These are phyloP conservation scores for Allium fistulosum DNA, from an alignment of 106 monocot genomes.

Conservation along the genomic window DNA sequence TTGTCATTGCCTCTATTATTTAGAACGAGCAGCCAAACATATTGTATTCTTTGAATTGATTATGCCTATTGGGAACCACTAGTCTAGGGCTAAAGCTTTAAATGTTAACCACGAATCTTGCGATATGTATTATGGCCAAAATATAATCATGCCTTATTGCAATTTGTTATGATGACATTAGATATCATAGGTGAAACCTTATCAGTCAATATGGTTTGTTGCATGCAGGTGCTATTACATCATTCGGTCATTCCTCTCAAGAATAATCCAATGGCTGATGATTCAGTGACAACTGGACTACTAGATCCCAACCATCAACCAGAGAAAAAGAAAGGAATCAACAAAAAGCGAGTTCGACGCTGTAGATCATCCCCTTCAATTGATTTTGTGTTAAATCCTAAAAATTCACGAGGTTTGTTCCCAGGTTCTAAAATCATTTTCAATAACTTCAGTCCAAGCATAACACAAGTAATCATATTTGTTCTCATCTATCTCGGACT, in stretches of 20 bases:
- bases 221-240: not conserved
- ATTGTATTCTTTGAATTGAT: too few species aligned
- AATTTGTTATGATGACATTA: too few species aligned
- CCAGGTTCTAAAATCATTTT: slow-evolving; percentile 22
- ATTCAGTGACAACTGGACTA: slow-evolving; percentile 9
- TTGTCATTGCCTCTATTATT: too few species aligned
- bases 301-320: slow-evolving; percentile 11
- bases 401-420: slow-evolving; percentile 6
- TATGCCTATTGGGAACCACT: too few species aligned
- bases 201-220: too few species aligned
- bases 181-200: too few species aligned
- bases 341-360: slow-evolving; percentile 35
- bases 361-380: slow-evolving; percentile 35
- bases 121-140: too few species aligned
- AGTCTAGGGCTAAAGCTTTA: too few species aligned
- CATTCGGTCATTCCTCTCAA: not conserved
- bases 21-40: too few species aligned
- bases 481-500: slow-evolving; percentile 45
- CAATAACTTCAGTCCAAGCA: slow-evolving; percentile 24
- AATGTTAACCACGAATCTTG: too few species aligned
- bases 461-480: slow-evolving; percentile 28
- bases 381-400: slow-evolving; percentile 8
- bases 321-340: slow-evolving; percentile 1
- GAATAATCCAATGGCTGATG: slow-evolving; percentile 15
- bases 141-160: too few species aligned